Conservation (phyloP, 1,284 basidiomycete genomes). For the Boletus mariae region DNA sequence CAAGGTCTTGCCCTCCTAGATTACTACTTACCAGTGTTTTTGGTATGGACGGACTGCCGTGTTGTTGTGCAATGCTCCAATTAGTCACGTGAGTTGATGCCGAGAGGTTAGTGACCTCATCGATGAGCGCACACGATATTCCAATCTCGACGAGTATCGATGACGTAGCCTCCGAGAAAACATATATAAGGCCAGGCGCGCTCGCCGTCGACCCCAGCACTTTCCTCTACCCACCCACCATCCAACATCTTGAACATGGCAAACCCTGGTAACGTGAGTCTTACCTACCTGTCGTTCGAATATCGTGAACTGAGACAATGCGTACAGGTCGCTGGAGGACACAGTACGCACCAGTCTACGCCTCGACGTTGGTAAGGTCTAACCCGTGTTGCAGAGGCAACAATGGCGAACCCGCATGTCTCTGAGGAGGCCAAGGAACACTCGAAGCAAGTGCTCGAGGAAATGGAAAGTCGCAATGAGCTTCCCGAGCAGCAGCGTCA, state of each 20-base stretch:
- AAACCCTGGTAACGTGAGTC: slow-evolving; percentile 19
- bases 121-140: slow-evolving; percentile 7
- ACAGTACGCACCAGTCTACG: slow-evolving; percentile 8
- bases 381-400: slow-evolving; percentile 26
- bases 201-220: background rate
- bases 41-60: background rate
- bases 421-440: slow-evolving; percentile 50
- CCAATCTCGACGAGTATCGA: background rate
- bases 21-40: background rate
- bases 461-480: slow-evolving; percentile 30
- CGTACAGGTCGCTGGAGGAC: slow-evolving; percentile 13
- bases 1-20: slow-evolving; percentile 55
- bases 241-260: slow-evolving; percentile 10
- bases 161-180: slow-evolving; percentile 13
- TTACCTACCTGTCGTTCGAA: background rate
- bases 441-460: slow-evolving; percentile 43
- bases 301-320: background rate
- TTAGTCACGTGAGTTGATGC: background rate
- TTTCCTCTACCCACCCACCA: background rate
- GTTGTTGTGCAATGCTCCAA: background rate
- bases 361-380: background rate
- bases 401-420: slow-evolving; percentile 45
- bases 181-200: slow-evolving; percentile 6
- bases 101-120: background rate
- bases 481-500: slow-evolving; percentile 16